Percentiles rank a stretch among this genome's conserved stretches.
These are phyloP conservation scores for Polyporus arcularius DNA, from an alignment of 768 basidiomycete species.

Conservation along the genomic window DNA sequence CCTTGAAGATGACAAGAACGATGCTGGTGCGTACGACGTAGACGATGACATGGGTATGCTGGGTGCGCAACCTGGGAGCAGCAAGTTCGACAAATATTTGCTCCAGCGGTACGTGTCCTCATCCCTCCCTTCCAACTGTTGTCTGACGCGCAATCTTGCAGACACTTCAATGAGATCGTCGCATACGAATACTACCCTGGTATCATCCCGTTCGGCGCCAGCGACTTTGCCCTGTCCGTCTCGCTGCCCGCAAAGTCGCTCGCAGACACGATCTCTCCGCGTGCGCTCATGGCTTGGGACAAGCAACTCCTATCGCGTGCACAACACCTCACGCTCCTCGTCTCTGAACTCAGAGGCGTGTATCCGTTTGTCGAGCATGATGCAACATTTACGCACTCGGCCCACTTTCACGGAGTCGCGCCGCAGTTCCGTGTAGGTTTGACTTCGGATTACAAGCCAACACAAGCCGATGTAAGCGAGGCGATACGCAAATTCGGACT, in stretches of 20 bases:
- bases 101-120: slow-evolving; percentile 17
- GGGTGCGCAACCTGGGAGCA: not conserved
- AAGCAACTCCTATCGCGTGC: slow-evolving; percentile 56
- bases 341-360: slow-evolving; percentile 52
- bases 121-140: not conserved
- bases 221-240: slow-evolving; percentile 56
- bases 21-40: slow-evolving; percentile 28
- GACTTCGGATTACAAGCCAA: slow-evolving; percentile 60
- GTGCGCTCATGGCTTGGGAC: slow-evolving; percentile 77
- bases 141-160: slow-evolving; percentile 24
- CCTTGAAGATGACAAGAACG: slow-evolving; percentile 37
- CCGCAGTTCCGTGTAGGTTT: slow-evolving; percentile 66
- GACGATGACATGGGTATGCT: slow-evolving; percentile 4
- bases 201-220: slow-evolving; percentile 47
- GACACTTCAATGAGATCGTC: slow-evolving; percentile 63
- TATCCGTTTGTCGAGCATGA: slow-evolving; percentile 53
- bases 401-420: slow-evolving; percentile 35
- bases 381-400: slow-evolving; percentile 40
- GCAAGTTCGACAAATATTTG: slow-evolving; percentile 9
- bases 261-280: slow-evolving; percentile 54
- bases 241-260: slow-evolving; percentile 57
- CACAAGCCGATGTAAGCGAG: slow-evolving; percentile 47
- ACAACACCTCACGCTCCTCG: slow-evolving; percentile 64
- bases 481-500: slow-evolving; percentile 52
- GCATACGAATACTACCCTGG: slow-evolving; percentile 59